Evolutionary conservation across 768 basidiomycete genomes (phyloP), one percentile per base, ranked within the genome.

Genomic region (Lactarius sanguifluus): DNA sequence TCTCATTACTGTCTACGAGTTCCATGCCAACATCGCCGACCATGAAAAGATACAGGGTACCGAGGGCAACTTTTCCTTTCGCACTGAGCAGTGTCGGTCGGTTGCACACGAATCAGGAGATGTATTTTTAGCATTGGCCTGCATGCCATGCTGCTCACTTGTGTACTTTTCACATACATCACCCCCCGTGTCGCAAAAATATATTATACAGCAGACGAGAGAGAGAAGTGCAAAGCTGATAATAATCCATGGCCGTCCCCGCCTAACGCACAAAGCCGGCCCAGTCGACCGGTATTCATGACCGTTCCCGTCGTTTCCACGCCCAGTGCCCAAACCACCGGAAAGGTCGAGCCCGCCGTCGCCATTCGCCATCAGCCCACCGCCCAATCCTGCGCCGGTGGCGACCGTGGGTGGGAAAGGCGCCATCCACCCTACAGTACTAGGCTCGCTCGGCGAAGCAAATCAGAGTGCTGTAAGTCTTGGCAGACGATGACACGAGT

Each of bases 1-100:
- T 1, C 82, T 92, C 45, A 84, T 96, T 63, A 89, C 93, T 0
- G 86, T 96, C 16, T 97, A 96, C 71, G 95, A 97, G 76, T 78
- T 90, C 0, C 89, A 91, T 69, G 91, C 95, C 10, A 94, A 94
- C 70, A 79, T 90, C 36, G 90, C 92, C 1, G 95, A 96, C 74
- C 95, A 96, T 70, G 82, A 86, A 66, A 94, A 92, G 77, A 90
- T 94, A 57, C 87, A 86, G 72, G 92, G 92, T n/a, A 87, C 84
- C 55, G 87, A 88, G 41, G 86, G 86, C 10, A 81, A 79, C 66
- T 79, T 85, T 69, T 85, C 76, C 66, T 74, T 80, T 81, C 81
- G 67, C 73, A 71, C 50, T 79, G 67, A 68, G 12, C n/a, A 16
- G 18, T 30, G 15, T 38, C 36, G 36, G 34, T 43, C 10, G 18